Conservation (phyloP, 2,329 filamentous ascomycete species). For the Microcyclospora pomicola region DNA sequence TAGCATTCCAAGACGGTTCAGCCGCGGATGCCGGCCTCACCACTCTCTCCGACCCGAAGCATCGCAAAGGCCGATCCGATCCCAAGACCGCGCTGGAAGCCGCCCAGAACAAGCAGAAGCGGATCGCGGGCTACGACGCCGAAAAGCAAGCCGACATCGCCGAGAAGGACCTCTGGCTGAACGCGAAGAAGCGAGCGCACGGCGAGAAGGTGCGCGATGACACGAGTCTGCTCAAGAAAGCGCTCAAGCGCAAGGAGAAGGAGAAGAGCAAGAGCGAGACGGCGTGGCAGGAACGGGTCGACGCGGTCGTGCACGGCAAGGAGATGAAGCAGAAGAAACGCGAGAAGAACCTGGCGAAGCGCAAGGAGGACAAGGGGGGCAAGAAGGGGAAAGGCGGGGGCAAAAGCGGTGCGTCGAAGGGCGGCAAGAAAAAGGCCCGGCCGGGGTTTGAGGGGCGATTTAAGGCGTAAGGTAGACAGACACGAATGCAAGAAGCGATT, state of each 20-base stretch:
- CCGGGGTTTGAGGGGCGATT: constrained; percentile 55
- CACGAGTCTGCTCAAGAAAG: constrained; percentile 78
- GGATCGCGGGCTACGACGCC: constrained; percentile 60
- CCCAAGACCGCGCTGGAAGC: constrained; percentile 73
- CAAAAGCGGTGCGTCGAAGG: constrained; percentile 60
- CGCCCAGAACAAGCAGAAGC: constrained; percentile 72
- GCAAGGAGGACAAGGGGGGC: constrained; percentile 64
- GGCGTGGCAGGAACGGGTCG: constrained; percentile 30
- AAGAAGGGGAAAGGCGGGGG: constrained; percentile 40
- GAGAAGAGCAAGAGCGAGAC: constrained; percentile 24
- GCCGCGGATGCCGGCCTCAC: constrained; percentile 58
- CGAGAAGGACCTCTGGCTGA: constrained; percentile 90
- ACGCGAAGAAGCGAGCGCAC: constrained; percentile 74
- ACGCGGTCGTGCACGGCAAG: constrained; percentile 33
- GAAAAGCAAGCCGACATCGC: constrained; percentile 74
- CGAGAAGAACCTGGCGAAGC: constrained; percentile 47
- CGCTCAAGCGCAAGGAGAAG: constrained; percentile 82
- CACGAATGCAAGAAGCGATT: too few species aligned
- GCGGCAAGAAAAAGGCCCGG: constrained; percentile 40
- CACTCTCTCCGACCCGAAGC: constrained; percentile 46
- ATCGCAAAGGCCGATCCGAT: constrained; percentile 73
- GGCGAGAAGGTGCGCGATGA: constrained; percentile 84
- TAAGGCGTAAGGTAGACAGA: constrained; percentile 31
- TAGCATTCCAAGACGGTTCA: constrained; percentile 81
- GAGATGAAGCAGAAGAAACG: constrained; percentile 37